Base-by-base conservation (phyloP, 2,329 filamentous ascomycete species). In the Colletotrichum sidae region DNA sequence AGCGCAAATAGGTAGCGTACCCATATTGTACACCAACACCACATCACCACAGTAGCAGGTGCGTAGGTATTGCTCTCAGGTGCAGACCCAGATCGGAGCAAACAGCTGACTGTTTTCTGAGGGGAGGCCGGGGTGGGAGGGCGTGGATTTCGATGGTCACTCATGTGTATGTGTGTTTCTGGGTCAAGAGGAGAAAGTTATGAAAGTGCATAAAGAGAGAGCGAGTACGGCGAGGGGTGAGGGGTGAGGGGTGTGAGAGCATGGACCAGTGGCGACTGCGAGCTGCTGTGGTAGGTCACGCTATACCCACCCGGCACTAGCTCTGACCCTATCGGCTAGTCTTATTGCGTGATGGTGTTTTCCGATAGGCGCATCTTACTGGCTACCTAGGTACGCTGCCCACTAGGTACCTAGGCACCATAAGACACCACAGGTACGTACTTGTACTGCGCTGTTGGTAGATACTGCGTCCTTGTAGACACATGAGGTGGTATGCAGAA, bases 121-220 rank as follows among this genome's bases (percentile, higher is more conserved):
- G 34, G 33, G 39, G 42, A 66, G 47, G 54, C 60, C 55, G 56
- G 64, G 55, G 47, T 37, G 50, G 50, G 66, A 59, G 58, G 65
- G 47, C 45, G 63, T 62, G 53, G 49, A 25, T 46, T 61, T 57
- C 58, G 63, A 68, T 68, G 63, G 60, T 25, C 25, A 25, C 25
- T 4, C 25, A 5, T 25, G 25, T 25, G 25, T 4, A 4, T 25
- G 25, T 58, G 38, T 55, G 67, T 62, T 63, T 50, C 4, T 25
- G 25, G 67, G 52, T 46, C 49, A 53, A 53, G 34, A 50, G 60
- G 56, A 49, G 47, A 45, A 47, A 60, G 41, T 44, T 44, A 44
- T 44, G 13, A n/a, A 15, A 15, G 13, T 44, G 42, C 10, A 58
- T 52, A 35, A 52, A 41, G 33, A 52, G 38, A 46, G 11, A 52